Evolutionary conservation across 352 stramenopile genomes (phyloP).

Genomic region (Pythium biforme): DNA sequence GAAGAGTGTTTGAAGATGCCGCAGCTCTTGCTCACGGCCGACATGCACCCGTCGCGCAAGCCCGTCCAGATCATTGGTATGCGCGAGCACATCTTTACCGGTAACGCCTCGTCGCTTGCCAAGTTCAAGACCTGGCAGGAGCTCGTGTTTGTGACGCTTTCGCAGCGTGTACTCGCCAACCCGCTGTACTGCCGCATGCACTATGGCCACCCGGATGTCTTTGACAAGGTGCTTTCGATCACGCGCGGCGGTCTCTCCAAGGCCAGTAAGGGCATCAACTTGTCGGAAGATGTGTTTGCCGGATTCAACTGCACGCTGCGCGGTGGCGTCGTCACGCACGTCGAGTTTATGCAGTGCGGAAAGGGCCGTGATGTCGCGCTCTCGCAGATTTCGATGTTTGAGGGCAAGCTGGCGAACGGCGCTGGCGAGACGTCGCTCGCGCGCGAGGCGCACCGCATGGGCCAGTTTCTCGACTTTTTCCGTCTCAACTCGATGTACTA

Average conservation of each 20-base stretch:
- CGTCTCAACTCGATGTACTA: conserved; percentile 90
- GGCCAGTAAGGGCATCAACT: conserved; percentile 85
- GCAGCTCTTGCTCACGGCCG: conserved; percentile 79
- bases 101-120: conserved; percentile 79
- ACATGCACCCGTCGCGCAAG: conserved; percentile 35
- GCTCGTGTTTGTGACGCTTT: conserved; percentile 85
- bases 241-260: conserved; percentile 83
- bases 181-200: conserved; percentile 82
- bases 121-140: conserved; percentile 89
- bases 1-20: conserved; percentile 88
- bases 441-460: conserved; percentile 80
- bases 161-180: conserved; percentile 78
- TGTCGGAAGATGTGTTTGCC: conserved; percentile 90
- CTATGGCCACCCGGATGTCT: conserved; percentile 87
- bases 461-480: conserved; percentile 78
- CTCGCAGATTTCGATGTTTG: conserved; percentile 88
- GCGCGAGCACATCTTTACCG: conserved; percentile 89
- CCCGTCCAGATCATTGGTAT: conserved; percentile 87
- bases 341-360: conserved; percentile 89
- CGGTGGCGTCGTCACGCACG: conserved; percentile 75
- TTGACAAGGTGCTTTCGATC: conserved; percentile 87
- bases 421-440: conserved; percentile 78
- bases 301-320: conserved; percentile 85
- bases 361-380: conserved; percentile 87
- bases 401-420: conserved; percentile 86